Evolutionary conservation across 192 early-diverging fungal species (phyloP), one percentile per base, ranked within the genome.

Genomic region (Mortierella claussenii): DNA sequence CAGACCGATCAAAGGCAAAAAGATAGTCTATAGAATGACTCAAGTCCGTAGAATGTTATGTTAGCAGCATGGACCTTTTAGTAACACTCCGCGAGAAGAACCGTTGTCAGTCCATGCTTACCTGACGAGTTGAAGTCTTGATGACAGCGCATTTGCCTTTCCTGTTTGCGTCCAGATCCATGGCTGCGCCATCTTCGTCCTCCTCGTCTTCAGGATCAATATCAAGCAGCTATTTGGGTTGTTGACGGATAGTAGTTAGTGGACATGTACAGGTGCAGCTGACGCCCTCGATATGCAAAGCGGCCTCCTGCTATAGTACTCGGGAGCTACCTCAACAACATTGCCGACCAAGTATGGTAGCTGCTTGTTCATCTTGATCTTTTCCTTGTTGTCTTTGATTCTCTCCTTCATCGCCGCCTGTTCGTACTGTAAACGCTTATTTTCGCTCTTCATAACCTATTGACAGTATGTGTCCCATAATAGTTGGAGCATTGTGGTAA

Each of bases 131-230:
- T 4, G 94, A 91, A 9, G 97, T 97, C 76, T 95, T 96, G 40
- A 99, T 92, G 15, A 99, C 96, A 15, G 97, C 97, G 68, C 96
- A 98, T 75, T 97, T 97, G 62, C 96, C 97, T 75, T 95, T 95
- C 48, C 93, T 86, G 81, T 93, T 91, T 52, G 94, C 91, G 75
- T 98, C 96, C 78, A 96, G 67, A 67, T 98, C 95, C 53, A 96
- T 89, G 63, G 95, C 96, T 18, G 93, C 95, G 42, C 95, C 97
- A 64, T 99, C 96, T 57, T 98, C 95, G 64, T 97, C 96, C 43
- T 90, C 89, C 54, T 95, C 94, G 36, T 89, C 88, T 61, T 93
- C 88, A 6, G 96, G 96, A 79, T 93, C 89, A 67, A 98, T 90
- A 71, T 97, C 95, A 53, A 99, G 86, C 62, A 99, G 76, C 91